Conservation (phyloP, 306 rosid species). For the Lathyrus tuberosus region DNA sequence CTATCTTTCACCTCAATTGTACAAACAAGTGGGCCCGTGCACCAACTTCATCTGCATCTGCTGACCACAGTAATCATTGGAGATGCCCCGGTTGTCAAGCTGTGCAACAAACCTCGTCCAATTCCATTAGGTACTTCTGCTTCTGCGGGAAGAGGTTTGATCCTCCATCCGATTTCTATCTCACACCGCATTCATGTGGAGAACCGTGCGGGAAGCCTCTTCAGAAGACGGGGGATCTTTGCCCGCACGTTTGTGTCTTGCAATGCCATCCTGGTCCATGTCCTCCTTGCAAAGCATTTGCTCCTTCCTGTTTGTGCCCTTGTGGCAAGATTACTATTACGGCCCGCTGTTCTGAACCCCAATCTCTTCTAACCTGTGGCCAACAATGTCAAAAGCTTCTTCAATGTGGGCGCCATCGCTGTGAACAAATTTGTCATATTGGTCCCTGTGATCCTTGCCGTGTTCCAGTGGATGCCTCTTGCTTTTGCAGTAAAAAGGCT, state of each 20-base stretch:
- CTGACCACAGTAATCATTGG: constrained; percentile 53
- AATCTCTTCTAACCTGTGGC: constrained; percentile 73
- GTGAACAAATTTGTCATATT: constrained; percentile 65
- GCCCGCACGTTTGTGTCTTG: constrained; percentile 90
- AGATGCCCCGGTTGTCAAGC: constrained; percentile 96
- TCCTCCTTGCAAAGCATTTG: constrained; percentile 93
- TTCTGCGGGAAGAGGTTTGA: constrained; percentile 85
- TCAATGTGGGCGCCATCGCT: constrained; percentile 70
- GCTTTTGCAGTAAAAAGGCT: constrained; percentile 66
- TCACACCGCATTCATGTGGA: constrained; percentile 93
- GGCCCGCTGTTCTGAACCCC: constrained; percentile 75
- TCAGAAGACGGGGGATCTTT: constrained; percentile 61
- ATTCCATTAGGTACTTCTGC: constrained; percentile 70
- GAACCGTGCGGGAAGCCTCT: constrained; percentile 85
- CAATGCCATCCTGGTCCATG: constrained; percentile 98
- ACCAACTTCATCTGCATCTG: constrained; percentile 54
- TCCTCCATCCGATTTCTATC: constrained; percentile 82
- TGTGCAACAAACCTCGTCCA: constrained; percentile 60
- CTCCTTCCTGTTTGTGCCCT: constrained; percentile 70
- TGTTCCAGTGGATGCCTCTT: constrained; percentile 61
- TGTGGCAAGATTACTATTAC: constrained; percentile 80
- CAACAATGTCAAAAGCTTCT: constrained; percentile 74
- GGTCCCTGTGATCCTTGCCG: constrained; percentile 83
- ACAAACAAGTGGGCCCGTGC: constrained; percentile 93
- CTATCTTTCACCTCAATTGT: constrained; percentile 82